Percentiles rank a stretch among this genome's conserved stretches.
These are phyloP conservation scores for Moelleriella libera DNA, from an alignment of 2,329 filamentous ascomycete genomes.

Conservation along the genomic window DNA sequence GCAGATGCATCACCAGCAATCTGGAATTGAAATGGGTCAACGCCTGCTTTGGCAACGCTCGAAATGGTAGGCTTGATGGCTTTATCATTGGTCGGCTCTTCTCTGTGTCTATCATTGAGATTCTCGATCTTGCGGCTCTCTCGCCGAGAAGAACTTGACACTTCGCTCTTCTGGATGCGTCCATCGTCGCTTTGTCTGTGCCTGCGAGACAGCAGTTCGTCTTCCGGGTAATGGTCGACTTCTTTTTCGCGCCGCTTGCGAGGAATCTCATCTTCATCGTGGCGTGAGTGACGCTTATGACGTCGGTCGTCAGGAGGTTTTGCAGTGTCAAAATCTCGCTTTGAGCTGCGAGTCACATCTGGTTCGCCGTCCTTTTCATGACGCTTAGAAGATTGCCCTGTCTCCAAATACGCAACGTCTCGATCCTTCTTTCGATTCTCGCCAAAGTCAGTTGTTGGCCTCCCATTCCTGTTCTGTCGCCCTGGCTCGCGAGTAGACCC, in stretches of 20 bases:
- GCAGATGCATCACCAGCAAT: constrained; percentile 30
- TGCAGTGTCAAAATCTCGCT: constrained; percentile 14
- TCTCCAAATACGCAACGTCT: constrained; percentile 1
- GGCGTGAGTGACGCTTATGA: constrained; percentile 14
- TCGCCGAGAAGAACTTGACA: constrained; percentile 9
- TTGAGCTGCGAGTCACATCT: constrained; percentile 10
- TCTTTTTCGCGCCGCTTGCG: constrained; percentile 15
- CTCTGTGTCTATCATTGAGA: constrained; percentile 13
- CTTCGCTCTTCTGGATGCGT: constrained; percentile 14
- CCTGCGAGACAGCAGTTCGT: constrained; percentile 7
- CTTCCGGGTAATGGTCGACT: constrained; percentile 10
- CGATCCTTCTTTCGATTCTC: constrained; percentile 7
- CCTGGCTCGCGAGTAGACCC: constrained; percentile 1
- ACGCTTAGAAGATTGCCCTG: constrained; percentile 4
- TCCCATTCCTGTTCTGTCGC: background rate
- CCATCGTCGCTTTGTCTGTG: constrained; percentile 13
- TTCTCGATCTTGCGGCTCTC: constrained; percentile 11
- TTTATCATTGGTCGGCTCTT: constrained; percentile 14
- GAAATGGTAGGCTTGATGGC: constrained; percentile 3
- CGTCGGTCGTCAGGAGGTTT: constrained; percentile 15
- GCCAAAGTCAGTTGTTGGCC: constrained; percentile 1
- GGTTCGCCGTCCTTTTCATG: constrained; percentile 10
- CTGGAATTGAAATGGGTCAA: constrained; percentile 47
- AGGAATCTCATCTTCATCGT: constrained; percentile 17
- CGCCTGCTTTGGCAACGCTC: constrained; percentile 6